phyloP scores from a whole-genome alignment of 768 basidiomycete genomes.

The Thelephora aurantiotincta region DNA sequence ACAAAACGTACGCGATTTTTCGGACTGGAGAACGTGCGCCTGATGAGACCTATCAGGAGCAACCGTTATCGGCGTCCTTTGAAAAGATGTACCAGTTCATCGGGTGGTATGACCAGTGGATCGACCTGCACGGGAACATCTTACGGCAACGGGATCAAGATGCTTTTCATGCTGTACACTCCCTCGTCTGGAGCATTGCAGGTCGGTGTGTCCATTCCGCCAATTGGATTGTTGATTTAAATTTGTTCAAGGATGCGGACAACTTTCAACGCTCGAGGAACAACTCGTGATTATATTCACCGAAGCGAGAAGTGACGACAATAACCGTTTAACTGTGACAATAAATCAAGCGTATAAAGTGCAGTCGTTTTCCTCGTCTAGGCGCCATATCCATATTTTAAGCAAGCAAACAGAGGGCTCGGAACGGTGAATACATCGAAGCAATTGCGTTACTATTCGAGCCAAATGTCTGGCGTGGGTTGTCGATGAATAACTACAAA shows the following conservation, averaged over 20 bases:
- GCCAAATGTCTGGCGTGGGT: constrained; percentile 53
- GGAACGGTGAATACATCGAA: constrained; percentile 53
- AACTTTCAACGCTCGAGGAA: constrained; percentile 53
- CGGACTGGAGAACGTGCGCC: constrained; percentile 5
- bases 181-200: constrained; percentile 54
- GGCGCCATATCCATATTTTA: not conserved
- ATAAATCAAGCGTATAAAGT: constrained; percentile 64
- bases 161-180: constrained; percentile 62
- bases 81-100: constrained; percentile 51
- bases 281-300: constrained; percentile 57
- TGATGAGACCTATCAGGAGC: constrained; percentile 29
- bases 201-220: constrained; percentile 26
- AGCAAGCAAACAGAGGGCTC: constrained; percentile 33
- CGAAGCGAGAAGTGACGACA: constrained; percentile 40
- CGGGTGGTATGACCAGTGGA: constrained; percentile 60
- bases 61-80: constrained; percentile 58
- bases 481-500: constrained; percentile 50
- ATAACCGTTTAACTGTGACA: constrained; percentile 42
- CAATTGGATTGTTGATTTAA: not conserved
- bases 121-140: constrained; percentile 37
- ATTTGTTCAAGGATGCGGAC: constrained; percentile 39
- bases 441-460: constrained; percentile 51
- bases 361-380: not conserved
- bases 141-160: constrained; percentile 48
- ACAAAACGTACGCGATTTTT: constrained; percentile 30